These are phyloP conservation scores for Mycena floridula DNA, from an alignment of 768 basidiomycete genomes.

Conservation along the genomic window DNA sequence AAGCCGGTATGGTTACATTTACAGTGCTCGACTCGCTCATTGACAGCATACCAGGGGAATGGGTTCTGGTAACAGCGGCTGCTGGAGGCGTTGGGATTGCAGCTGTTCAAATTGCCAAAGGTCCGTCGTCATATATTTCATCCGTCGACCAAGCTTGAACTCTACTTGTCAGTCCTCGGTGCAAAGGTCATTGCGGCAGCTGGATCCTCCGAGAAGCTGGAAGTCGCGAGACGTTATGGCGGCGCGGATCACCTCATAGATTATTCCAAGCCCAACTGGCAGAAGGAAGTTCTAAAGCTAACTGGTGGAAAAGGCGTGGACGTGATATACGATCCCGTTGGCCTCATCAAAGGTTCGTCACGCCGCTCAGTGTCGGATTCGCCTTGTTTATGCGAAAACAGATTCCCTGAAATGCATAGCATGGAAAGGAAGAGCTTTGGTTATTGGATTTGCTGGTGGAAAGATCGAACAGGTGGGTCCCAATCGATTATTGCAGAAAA, in stretches of 20 bases:
- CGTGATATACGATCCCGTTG: conserved; percentile 84
- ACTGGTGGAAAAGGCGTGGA: conserved; percentile 84
- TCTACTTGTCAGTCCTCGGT: conserved; percentile 55
- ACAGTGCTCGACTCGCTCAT: conserved; percentile 2
- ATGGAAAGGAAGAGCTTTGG: conserved; percentile 88
- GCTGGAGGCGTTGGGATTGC: conserved; percentile 93
- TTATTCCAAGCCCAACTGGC: conserved; percentile 79
- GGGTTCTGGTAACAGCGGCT: conserved; percentile 90
- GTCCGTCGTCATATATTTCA: conserved; percentile 26
- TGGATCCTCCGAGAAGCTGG: conserved; percentile 71
- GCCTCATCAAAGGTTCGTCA: conserved; percentile 56
- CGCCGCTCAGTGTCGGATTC: neutral
- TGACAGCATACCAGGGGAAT: conserved; percentile 55
- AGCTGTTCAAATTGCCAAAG: conserved; percentile 91
- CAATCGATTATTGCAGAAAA: neutral
- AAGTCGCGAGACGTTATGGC: conserved; percentile 67
- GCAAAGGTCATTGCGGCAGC: conserved; percentile 95
- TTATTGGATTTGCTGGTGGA: conserved; percentile 91
- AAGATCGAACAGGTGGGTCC: conserved; percentile 69
- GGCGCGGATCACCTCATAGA: conserved; percentile 82
- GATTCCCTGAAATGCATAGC: conserved; percentile 89
- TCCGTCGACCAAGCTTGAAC: neutral
- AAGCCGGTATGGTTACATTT: conserved; percentile 53
- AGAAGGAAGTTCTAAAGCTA: conserved; percentile 79
- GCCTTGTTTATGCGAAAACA: conserved; percentile 15